Conservation (phyloP, 169 alveolate genomes). For the Besnoitia besnoiti region DNA sequence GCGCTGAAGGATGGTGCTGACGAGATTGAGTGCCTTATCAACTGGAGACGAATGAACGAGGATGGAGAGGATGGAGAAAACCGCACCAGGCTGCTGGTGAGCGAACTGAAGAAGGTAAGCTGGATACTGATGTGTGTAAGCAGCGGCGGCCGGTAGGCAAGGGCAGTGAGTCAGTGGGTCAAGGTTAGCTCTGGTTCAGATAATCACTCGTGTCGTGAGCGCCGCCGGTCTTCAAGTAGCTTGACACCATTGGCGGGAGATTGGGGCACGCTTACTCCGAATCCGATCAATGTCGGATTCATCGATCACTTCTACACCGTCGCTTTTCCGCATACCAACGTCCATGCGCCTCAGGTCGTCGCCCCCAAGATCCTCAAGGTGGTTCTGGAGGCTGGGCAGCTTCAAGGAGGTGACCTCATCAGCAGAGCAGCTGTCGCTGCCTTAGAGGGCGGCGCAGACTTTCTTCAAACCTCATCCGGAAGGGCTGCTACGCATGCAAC, state of each 20-base stretch:
- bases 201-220: no score
- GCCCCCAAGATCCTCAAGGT: not conserved
- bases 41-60: slow-evolving; percentile 22
- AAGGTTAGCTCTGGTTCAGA: no score
- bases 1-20: slow-evolving; percentile 42
- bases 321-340: no score
- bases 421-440: slow-evolving; percentile 28
- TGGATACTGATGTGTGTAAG: no score
- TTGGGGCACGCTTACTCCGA: no score
- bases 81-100: slow-evolving; percentile 8
- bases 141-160: no score
- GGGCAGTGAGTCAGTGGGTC: no score
- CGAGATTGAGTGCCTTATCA: slow-evolving; percentile 11
- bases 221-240: no score
- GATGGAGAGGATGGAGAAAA: not conserved
- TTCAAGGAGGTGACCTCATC: slow-evolving; percentile 20
- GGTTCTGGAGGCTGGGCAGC: slow-evolving; percentile 5
- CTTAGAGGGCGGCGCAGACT: slow-evolving; percentile 37
- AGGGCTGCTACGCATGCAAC: not conserved
- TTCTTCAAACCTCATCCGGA: slow-evolving; percentile 28
- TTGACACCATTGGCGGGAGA: no score
- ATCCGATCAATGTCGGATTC: no score
- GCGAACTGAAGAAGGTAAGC: slow-evolving; percentile 28
- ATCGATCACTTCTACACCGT: no score
- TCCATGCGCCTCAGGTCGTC: slow-evolving; percentile 16